These are phyloP conservation scores for Litsea cubeba DNA, from an alignment of 164 flowering plant species.

Conservation along the genomic window DNA sequence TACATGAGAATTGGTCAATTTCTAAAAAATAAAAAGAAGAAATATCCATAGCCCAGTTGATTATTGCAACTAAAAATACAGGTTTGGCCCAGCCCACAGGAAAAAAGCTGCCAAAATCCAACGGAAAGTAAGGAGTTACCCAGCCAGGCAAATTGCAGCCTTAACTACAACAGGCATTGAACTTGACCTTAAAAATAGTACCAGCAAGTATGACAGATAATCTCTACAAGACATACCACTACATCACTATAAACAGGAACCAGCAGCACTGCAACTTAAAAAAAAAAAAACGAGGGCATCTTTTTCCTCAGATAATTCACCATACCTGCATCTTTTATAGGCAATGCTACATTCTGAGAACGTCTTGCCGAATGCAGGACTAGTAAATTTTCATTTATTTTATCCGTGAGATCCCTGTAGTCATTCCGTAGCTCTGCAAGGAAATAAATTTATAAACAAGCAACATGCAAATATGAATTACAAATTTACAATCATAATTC, in stretches of 20 bases:
- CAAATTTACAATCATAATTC: background rate
- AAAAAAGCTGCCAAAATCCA: too few relatives aligned
- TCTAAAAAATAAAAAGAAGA: too few relatives aligned
- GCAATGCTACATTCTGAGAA: conserved; percentile 24
- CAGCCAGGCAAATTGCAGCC: too few relatives aligned
- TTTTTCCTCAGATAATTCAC: background rate
- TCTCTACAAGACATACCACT: background rate
- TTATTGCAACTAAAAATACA: too few relatives aligned
- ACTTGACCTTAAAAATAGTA: too few relatives aligned
- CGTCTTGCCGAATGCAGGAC: conserved; percentile 69
- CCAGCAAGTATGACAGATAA: background rate
- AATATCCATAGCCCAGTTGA: too few relatives aligned
- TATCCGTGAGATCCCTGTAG: conserved; percentile 60
- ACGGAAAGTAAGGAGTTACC: too few relatives aligned
- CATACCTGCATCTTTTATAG: conserved; percentile 45
- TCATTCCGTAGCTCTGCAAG: conserved; percentile 69
- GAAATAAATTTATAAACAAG: conserved; percentile 6
- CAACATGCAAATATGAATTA: background rate
- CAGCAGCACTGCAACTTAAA: background rate
- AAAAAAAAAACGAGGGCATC: background rate
- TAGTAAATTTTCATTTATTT: conserved; percentile 53
- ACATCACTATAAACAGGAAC: background rate
- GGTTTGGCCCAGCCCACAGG: too few relatives aligned
- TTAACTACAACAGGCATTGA: too few relatives aligned
- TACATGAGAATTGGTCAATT: too few relatives aligned